Evolutionary conservation across 345 rosid genomes (phyloP), one percentile per base, ranked within the genome.

Genomic region (Linum tenue): DNA sequence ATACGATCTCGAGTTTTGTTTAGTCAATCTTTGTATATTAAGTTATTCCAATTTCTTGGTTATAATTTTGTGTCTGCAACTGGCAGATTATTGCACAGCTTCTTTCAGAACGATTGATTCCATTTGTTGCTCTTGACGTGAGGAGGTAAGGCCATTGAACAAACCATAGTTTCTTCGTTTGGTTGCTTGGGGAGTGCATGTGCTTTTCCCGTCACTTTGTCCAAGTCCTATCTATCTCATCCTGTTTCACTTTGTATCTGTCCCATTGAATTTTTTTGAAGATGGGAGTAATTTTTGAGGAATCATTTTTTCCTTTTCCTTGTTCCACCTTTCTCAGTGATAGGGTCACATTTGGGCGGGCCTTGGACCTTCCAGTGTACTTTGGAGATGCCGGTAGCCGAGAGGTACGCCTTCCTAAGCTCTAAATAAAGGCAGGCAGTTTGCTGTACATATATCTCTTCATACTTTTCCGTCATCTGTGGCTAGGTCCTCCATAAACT

Each of bases 381-480:
- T 92, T 92, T 64, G 99, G 99, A 76, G 99, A 92, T 60, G 97
- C 96, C 59, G 99, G 99, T 65, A 92, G 99, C 74, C 83, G 87
- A 78, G 99, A 92, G 97, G 98, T 92, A 86, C 74, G 59, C 62
- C 62, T 59, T 53, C 64, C n/a, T 4, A 38, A 55, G 39, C 67
- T 42, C 35, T 15, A 44, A 39, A 55, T 40, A 22, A 58, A 65
- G 14, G 55, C 56, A 11, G 60, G 61, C 39, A 17, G 68, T 74
- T 61, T 51, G 5, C 56, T 60, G 76, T 62, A 78, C 39, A 4
- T 56, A n/a, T 77, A 63, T 64, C 38, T 64, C 22, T 37, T 9
- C 6, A 48, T 48, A 4, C 15, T 3, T 9, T 9, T 2, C 11
- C 3, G 53, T 48, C 14, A 2, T 72, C 62, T 59, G 16, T 67